Percentiles rank a stretch among this genome's conserved stretches.
These are phyloP conservation scores for Podospora sp. DNA, from an alignment of 495 filamentous ascomycete genomes.

Conservation along the genomic window DNA sequence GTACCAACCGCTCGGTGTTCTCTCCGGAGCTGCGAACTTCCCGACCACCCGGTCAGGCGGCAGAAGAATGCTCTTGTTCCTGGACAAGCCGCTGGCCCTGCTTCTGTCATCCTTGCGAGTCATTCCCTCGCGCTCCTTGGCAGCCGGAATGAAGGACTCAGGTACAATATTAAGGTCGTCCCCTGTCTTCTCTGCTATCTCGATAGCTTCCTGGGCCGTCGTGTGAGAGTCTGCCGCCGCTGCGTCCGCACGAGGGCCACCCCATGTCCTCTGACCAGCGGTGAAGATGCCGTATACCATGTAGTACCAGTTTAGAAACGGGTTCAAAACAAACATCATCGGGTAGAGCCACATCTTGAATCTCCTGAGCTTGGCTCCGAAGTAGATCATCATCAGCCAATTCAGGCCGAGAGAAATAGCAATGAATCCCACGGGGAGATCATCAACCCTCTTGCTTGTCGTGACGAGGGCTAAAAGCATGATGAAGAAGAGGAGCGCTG, in stretches of 20 bases:
- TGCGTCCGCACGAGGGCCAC: conserved; percentile 90
- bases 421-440: conserved; percentile 92
- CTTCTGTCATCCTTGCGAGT: conserved; percentile 44
- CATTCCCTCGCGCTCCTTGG: conserved; percentile 48
- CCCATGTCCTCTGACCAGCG: conserved; percentile 94
- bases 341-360: conserved; percentile 96
- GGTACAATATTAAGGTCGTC: conserved; percentile 93
- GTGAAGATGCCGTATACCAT: conserved; percentile 91
- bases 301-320: conserved; percentile 98
- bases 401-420: conserved; percentile 93
- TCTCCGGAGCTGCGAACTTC: conserved; percentile 64
- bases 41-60: conserved; percentile 76
- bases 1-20: conserved; percentile 63
- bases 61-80: conserved; percentile 58
- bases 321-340: conserved; percentile 92
- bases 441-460: conserved; percentile 72
- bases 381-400: conserved; percentile 96
- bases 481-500: conserved; percentile 93
- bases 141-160: conserved; percentile 79
- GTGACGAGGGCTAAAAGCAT: conserved; percentile 87
- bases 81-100: conserved; percentile 38
- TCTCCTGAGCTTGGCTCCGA: conserved; percentile 80
- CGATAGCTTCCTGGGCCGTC: conserved; percentile 80
- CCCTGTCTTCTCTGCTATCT: conserved; percentile 73
- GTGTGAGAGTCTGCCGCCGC: conserved; percentile 78